Base-by-base conservation (phyloP, 208 protist species). In the Leishmania guyanensis region DNA sequence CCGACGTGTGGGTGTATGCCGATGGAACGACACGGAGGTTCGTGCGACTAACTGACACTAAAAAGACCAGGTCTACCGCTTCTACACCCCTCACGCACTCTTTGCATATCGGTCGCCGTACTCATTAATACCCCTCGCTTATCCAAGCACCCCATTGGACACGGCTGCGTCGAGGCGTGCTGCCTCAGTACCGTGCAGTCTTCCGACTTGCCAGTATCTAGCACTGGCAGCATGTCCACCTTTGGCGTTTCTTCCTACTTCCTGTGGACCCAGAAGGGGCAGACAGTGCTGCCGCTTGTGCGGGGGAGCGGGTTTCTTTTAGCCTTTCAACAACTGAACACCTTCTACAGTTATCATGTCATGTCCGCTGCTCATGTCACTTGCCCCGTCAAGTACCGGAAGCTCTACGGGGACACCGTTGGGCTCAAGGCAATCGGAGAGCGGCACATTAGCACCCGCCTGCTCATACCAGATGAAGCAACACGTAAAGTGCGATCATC, bases 221-320 rank as follows among this genome's bases (percentile, higher is more conserved):
- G 33, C 72, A 62, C 39, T 14, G 50, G 33, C 36, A 51, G n/a
- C 53, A 96, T 97, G 93, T 93, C 88, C 16, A 84, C 92, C 33
- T 78, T 96, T 53, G 93, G 91, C 68, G 78, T 97, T 8, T 97
- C 93, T 0, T 96, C 93, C 0, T 97, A 97, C 83, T 96, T 97
- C 88, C 78, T 97, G 16, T 96, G 92, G 92, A 96, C 94, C 8
- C 92, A 95, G 69, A 97, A 97, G 81, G 94, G 94, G 2, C 87
- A 88, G 58, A 97, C 94, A 36, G 84, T 92, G 75, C 86, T 97
- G 50, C 94, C 94, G 26, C 80, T 97, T 16, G 90, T 96, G 43
- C 92, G 94, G 3, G 94, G 94, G 16, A 96, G 92, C 82, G 94
- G 94, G 58, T 97, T 97, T 75, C 76, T 96, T 39, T 82, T 96